These are phyloP conservation scores for Umbilicaria muhlenbergii DNA, from an alignment of 495 filamentous ascomycete species.

Conservation along the genomic window DNA sequence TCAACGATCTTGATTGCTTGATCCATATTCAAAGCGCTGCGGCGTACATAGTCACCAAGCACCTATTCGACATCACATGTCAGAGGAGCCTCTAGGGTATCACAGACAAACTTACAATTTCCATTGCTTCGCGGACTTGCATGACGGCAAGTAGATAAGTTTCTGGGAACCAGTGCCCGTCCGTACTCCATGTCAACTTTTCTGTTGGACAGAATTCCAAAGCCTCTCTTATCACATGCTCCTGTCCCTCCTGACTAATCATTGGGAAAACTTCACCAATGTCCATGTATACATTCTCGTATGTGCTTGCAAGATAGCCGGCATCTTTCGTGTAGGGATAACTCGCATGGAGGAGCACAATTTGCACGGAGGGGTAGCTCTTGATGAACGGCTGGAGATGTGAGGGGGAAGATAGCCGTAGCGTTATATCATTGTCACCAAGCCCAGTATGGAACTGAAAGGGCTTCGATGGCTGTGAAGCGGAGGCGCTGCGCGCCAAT, in stretches of 20 bases:
- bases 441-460: conserved; percentile 81
- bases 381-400: conserved; percentile 62
- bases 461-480: conserved; percentile 40
- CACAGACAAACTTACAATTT: conserved; percentile 28
- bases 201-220: conserved; percentile 61
- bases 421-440: conserved; percentile 67
- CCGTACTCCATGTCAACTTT: conserved; percentile 70
- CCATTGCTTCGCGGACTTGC: conserved; percentile 63
- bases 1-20: conserved; percentile 45
- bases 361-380: conserved; percentile 47
- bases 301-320: conserved; percentile 67
- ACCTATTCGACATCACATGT: conserved; percentile 23
- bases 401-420: conserved; percentile 57
- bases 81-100: too few species aligned
- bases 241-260: conserved; percentile 66
- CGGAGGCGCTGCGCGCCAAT: conserved; percentile 24
- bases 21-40: conserved; percentile 34
- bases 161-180: conserved; percentile 74
- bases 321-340: conserved; percentile 78
- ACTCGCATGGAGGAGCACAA: conserved; percentile 69
- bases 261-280: conserved; percentile 78
- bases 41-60: conserved; percentile 42
- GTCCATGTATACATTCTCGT: conserved; percentile 73
- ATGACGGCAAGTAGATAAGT: conserved; percentile 63
- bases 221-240: conserved; percentile 53